Evolutionary conservation across 1,284 basidiomycete genomes (phyloP).

Genomic region (Boletellus dicymbophilus): DNA sequence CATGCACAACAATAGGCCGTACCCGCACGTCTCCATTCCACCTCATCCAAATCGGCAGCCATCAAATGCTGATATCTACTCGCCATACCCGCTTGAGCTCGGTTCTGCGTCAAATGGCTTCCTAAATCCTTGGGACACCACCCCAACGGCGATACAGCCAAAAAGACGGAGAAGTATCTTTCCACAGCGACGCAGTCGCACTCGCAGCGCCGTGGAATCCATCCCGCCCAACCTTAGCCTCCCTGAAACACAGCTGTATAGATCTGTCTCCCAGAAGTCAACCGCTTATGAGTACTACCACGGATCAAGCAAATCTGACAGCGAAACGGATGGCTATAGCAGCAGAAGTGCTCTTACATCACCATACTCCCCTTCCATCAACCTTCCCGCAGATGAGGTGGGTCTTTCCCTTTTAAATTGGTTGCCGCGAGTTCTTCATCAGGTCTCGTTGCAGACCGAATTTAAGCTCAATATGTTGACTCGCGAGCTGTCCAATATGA

Average conservation of each 20-base stretch:
- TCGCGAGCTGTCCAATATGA: constrained; percentile 52
- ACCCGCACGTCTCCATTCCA: constrained; percentile 44
- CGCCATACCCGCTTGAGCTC: constrained; percentile 25
- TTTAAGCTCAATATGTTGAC: constrained; percentile 38
- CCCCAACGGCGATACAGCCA: constrained; percentile 26
- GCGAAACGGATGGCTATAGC: constrained; percentile 8
- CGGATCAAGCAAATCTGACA: constrained; percentile 41
- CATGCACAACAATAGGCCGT: constrained; percentile 34
- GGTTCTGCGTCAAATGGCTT: constrained; percentile 14
- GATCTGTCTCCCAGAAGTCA: constrained; percentile 46
- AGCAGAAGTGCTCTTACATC: constrained; percentile 12
- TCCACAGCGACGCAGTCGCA: constrained; percentile 29
- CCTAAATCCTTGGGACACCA: constrained; percentile 26
- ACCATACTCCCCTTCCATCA: constrained; percentile 28
- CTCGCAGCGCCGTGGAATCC: constrained; percentile 41
- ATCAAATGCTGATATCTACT: constrained; percentile 22
- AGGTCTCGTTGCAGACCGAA: constrained; percentile 26
- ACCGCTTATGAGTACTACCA: constrained; percentile 41
- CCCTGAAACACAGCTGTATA: constrained; percentile 54
- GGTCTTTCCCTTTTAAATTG: constrained; percentile 7
- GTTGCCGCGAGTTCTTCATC: neutral
- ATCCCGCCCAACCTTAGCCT: constrained; percentile 38
- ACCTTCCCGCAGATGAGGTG: constrained; percentile 29
- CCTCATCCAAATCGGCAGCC: constrained; percentile 35
- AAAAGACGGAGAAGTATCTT: constrained; percentile 2